phyloP scores from a whole-genome alignment of 495 filamentous ascomycete species.

The Cercophora scortea region DNA sequence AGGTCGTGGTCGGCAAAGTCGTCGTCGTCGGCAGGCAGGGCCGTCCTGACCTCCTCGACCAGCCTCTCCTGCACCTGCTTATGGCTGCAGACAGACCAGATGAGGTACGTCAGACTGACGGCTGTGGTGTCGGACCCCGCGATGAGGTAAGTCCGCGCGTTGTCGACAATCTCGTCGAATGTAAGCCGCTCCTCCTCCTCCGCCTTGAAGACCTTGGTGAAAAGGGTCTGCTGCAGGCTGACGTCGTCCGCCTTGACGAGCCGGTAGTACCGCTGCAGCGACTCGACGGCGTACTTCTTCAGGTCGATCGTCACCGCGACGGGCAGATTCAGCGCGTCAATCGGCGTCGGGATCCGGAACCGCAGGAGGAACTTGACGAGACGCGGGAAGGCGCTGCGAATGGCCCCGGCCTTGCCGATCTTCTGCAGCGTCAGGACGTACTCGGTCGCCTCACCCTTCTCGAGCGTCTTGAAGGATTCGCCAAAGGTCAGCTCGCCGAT shows the following conservation, averaged over 20 bases:
- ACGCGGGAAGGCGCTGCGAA: slow-evolving; percentile 29
- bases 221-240: slow-evolving; percentile 35
- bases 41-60: slow-evolving; percentile 27
- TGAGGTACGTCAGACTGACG: slow-evolving; percentile 33
- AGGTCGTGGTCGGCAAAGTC: slow-evolving; percentile 19
- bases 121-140: slow-evolving; percentile 47
- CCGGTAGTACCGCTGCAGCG: slow-evolving; percentile 33
- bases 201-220: slow-evolving; percentile 38
- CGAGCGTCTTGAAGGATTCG: slow-evolving; percentile 45
- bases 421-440: slow-evolving; percentile 31
- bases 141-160: slow-evolving; percentile 38
- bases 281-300: slow-evolving; percentile 28
- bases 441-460: slow-evolving; percentile 36
- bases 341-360: slow-evolving; percentile 3
- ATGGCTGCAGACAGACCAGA: slow-evolving; percentile 26
- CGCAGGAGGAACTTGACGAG: slow-evolving; percentile 10
- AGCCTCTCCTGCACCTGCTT: slow-evolving; percentile 28
- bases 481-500: slow-evolving; percentile 49
- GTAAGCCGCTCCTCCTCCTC: slow-evolving; percentile 29
- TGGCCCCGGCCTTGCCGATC: slow-evolving; percentile 17
- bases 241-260: slow-evolving; percentile 26
- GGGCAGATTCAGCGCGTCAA: not conserved
- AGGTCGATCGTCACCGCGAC: not conserved
- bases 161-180: slow-evolving; percentile 28
- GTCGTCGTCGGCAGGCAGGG: slow-evolving; percentile 27